These are phyloP conservation scores for Combretum micranthum DNA, from an alignment of 345 rosid genomes.

Conservation along the genomic window DNA sequence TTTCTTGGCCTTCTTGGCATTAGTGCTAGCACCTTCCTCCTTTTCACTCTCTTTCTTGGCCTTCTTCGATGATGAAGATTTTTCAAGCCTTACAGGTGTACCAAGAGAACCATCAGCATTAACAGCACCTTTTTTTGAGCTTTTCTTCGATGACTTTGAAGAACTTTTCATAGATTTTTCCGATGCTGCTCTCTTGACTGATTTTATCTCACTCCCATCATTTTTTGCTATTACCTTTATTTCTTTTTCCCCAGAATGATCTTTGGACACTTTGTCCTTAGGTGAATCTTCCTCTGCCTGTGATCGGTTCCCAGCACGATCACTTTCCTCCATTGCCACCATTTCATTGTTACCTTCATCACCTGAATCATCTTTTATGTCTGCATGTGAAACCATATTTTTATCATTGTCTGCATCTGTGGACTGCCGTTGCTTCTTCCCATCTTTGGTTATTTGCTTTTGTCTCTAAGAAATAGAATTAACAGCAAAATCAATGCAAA, in stretches of 20 bases:
- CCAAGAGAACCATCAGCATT: constrained; percentile 26
- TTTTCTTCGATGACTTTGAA: constrained; percentile 38
- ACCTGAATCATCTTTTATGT: constrained; percentile 32
- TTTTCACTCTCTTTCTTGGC: constrained; percentile 39
- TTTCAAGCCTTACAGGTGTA: constrained; percentile 33
- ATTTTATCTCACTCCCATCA: constrained; percentile 32
- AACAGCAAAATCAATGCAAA: too few species aligned
- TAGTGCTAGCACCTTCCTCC: constrained; percentile 5
- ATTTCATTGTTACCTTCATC: constrained; percentile 39
- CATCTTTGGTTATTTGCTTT: constrained; percentile 34
- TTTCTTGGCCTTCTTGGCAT: constrained; percentile 49
- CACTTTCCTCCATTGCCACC: constrained; percentile 39
- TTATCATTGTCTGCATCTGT: constrained; percentile 43
- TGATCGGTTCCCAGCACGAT: constrained; percentile 41
- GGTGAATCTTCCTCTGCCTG: constrained; percentile 48
- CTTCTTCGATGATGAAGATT: constrained; percentile 43
- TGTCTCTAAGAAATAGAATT: constrained; percentile 32
- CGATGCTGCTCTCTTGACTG: constrained; percentile 33
- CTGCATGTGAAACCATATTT: constrained; percentile 44
- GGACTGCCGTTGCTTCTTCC: constrained; percentile 42
- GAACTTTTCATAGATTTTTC: constrained; percentile 37
- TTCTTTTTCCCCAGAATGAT: constrained; percentile 35
- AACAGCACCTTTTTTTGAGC: constrained; percentile 25
- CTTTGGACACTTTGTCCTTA: constrained; percentile 26
- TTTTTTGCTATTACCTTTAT: constrained; percentile 40